Base-by-base conservation (phyloP, 129 eudicot genomes). In the Centrapalus pauciflorus region DNA sequence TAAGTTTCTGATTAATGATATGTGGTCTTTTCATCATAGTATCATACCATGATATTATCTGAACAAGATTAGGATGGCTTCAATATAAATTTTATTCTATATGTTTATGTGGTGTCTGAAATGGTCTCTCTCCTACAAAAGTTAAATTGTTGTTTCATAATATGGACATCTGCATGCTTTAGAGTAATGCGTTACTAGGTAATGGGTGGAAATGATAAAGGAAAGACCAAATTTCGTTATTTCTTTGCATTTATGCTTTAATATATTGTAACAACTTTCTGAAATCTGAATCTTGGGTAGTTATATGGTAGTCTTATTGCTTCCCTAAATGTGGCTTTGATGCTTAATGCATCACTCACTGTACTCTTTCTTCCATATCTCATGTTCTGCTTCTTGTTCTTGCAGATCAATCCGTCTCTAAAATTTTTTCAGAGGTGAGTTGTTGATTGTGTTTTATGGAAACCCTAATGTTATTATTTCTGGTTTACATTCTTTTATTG, bases 321-420 rank as follows among this genome's bases (percentile, higher is more conserved):
- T 56, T 28, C 24, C 28, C 13, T 29, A 56, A 27, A 55, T 50
- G 8, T 72, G 58, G 41, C 48, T 30, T 33, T n/a, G 16, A 30
- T 20, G 40, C 50, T 24, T 51, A 26, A 10, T 43, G 14, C 28
- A n/a, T n/a, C n/a, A n/a, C n/a, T n/a, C n/a, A n/a, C n/a, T n/a
- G n/a, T n/a, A n/a, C n/a, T n/a, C n/a, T n/a, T n/a, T n/a, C n/a
- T n/a, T n/a, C 37, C 33, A 13, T 51, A n/a, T 69, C 67, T 76
- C 23, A 81, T 55, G 21, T 30, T 46, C 45, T 59, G 34, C 30
- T 65, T 68, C 24, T 59, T 73, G 54, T 73, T 45, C 41, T 69
- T 76, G 82, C 89, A 83, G 89, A 80, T 65, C 75, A 61, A 50
- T 61, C 73, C 16, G 23, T 49, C 65, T 72, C 75, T n/a, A 76